These are phyloP conservation scores for Phytopythium vexans DNA, from an alignment of 352 stramenopile species.

Conservation along the genomic window DNA sequence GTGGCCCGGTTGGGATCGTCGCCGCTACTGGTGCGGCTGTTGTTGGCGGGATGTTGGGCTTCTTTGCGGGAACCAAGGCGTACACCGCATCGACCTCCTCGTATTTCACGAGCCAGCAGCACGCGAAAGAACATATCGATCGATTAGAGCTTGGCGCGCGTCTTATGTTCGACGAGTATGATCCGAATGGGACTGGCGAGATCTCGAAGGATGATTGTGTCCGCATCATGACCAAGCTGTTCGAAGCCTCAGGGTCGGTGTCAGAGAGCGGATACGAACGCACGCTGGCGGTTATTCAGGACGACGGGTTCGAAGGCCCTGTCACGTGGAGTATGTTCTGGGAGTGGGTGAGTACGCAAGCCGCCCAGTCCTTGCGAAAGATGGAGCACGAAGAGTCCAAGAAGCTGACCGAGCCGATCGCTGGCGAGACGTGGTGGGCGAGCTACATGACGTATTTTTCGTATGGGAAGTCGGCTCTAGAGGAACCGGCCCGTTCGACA, in stretches of 20 bases:
- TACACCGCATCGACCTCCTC: conserved; percentile 66
- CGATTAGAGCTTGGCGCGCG: conserved; percentile 69
- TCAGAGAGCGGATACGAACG: conserved; percentile 61
- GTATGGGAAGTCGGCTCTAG: conserved; percentile 11
- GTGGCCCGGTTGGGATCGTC: conserved; percentile 66
- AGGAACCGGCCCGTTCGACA: conserved; percentile 11
- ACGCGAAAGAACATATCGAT: conserved; percentile 81
- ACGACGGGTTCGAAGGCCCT: conserved; percentile 51
- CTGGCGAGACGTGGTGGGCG: conserved; percentile 61
- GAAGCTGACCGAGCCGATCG: conserved; percentile 34
- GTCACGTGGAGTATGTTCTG: conserved; percentile 83
- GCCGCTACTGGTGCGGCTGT: conserved; percentile 71
- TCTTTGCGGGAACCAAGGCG: conserved; percentile 71
- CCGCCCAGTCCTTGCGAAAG: conserved; percentile 55
- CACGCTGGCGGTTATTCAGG: conserved; percentile 52
- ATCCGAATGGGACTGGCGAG: conserved; percentile 42
- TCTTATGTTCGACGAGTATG: conserved; percentile 85
- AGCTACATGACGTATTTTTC: conserved; percentile 66
- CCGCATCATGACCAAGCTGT: conserved; percentile 71
- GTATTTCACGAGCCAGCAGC: conserved; percentile 73
- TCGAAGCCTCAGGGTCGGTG: conserved; percentile 59
- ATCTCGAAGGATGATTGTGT: conserved; percentile 75
- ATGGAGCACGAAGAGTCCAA: conserved; percentile 57
- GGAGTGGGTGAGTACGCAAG: conserved; percentile 81
- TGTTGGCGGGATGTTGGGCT: conserved; percentile 72